Percentiles rank a stretch among this genome's conserved stretches.
Conservation (phyloP, 2,329 filamentous ascomycete species). For the Saccharata proteae region DNA sequence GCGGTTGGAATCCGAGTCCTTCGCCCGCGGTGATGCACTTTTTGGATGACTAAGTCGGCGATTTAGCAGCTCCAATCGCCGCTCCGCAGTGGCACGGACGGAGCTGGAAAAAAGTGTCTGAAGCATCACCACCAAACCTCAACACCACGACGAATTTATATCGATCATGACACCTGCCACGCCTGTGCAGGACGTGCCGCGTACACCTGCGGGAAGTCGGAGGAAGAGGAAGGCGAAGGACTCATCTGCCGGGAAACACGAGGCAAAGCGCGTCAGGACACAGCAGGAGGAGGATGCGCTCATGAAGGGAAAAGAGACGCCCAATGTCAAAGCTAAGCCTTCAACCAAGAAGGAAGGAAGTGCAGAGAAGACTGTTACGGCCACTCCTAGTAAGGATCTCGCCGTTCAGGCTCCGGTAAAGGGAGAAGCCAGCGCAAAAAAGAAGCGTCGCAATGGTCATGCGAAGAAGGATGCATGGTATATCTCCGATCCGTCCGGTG, state of each 20-base stretch:
- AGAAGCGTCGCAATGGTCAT: slow-evolving; percentile 1
- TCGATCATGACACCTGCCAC: slow-evolving; percentile 6
- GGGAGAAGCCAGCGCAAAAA: slow-evolving; percentile 3
- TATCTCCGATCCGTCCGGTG: slow-evolving; percentile 39
- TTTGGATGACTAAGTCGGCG: background rate
- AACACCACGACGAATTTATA: no score
- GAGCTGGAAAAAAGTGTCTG: no score
- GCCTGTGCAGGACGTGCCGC: slow-evolving; percentile 1
- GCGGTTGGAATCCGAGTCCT: no score
- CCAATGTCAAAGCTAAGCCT: no score
- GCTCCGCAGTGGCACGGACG: no score
- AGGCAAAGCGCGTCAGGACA: slow-evolving; percentile 8
- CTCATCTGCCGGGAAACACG: slow-evolving; percentile 1
- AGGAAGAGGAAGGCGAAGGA: slow-evolving; percentile 9
- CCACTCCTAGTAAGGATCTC: no score
- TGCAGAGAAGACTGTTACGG: background rate
- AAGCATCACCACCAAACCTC: no score
- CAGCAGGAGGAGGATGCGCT: slow-evolving; percentile 4
- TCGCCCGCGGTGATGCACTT: background rate
- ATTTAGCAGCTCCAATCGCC: no score
- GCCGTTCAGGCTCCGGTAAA: no score
- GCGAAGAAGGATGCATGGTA: slow-evolving; percentile 6
- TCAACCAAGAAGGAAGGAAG: background rate
- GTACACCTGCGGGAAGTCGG: background rate
- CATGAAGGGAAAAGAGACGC: background rate